Evolutionary conservation across 768 basidiomycete species (phyloP), one percentile per base, ranked within the genome.

Genomic region (Phylloporus sp.): DNA sequence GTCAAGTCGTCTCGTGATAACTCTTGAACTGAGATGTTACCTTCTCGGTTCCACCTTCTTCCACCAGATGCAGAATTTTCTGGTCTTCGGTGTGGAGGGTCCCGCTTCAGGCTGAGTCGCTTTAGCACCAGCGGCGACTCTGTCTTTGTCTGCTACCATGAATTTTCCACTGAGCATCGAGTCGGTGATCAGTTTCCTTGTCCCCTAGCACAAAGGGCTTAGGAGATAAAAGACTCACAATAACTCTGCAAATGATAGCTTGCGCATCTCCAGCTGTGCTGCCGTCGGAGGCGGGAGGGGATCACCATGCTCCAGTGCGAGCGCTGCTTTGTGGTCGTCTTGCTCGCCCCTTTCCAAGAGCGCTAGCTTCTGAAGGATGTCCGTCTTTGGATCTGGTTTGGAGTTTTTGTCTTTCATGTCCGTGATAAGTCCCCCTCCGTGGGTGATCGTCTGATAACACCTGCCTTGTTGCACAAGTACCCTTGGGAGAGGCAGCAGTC

Each of bases 281-380:
- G 20, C 22, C 13, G 65, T 67, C 4, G 10, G 65, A 16, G 29
- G 45, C 4, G 62, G 67, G 42, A 67, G 48, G 1, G 47, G 7
- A 22, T 49, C 48, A 1, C 71, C 74, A 4, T 65, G 61, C 34
- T 69, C 53, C 15, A 77, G 51, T 2, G 76, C 72, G 34, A 74
- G 57, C 13, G 61, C 61, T 26, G 58, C 27, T 6, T 40, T 8
- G 15, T 59, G 15, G 11, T 62, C 61, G 20, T 63, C 61, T 3
- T 32, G 47, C 43, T 63, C 58, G 5, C 43, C 58, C 6, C 7
- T 4, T 38, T 62, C 58, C n/a, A 63, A 24, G 16, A 62, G 39
- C 2, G 45, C 53, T 12, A 63, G 20, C 22, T 23, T 31, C 13
- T 44, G 23, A 41, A 59, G 22, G 32, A 51, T 34, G 24, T 43